These are phyloP conservation scores for Penicillium goetzii DNA, from an alignment of 495 filamentous ascomycete genomes.

Conservation along the genomic window DNA sequence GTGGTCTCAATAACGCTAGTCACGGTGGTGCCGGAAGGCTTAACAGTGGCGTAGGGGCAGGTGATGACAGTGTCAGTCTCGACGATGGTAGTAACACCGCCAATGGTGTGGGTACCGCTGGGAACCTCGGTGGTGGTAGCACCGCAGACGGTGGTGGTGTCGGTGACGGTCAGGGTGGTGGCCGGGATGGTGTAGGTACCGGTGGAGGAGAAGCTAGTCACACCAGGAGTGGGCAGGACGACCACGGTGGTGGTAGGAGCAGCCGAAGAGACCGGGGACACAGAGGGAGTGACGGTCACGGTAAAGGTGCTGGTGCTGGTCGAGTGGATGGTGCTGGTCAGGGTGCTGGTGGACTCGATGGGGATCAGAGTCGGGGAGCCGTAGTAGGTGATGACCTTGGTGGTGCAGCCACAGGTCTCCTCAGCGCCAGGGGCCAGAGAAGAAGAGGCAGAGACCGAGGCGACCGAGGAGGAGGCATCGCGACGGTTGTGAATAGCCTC, in stretches of 20 bases:
- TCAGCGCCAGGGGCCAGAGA: conserved; percentile 35
- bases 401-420: conserved; percentile 68
- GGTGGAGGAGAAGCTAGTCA: conserved; percentile 70
- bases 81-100: conserved; percentile 78
- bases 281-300: conserved; percentile 26
- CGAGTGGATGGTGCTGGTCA: conserved; percentile 43
- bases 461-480: conserved; percentile 17
- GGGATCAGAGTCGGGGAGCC: conserved; percentile 59
- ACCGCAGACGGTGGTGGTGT: conserved; percentile 71
- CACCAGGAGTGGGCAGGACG: conserved; percentile 64
- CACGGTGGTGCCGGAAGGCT: conserved; percentile 59
- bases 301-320: conserved; percentile 47
- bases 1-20: conserved; percentile 74
- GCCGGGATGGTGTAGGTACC: conserved; percentile 82
- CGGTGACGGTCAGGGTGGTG: conserved; percentile 69
- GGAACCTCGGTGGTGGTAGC: conserved; percentile 64
- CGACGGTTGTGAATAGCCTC: conserved; percentile 59
- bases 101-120: conserved; percentile 70
- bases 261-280: conserved; percentile 11
- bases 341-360: conserved; percentile 27
- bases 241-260: conserved; percentile 17
- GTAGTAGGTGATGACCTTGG: conserved; percentile 63
- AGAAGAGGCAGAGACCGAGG: conserved; percentile 33
- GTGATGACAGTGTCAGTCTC: conserved; percentile 68
- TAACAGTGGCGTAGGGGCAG: conserved; percentile 75